Conservation (phyloP, 2,329 filamentous ascomycete genomes). For the Eutypella sp. region DNA sequence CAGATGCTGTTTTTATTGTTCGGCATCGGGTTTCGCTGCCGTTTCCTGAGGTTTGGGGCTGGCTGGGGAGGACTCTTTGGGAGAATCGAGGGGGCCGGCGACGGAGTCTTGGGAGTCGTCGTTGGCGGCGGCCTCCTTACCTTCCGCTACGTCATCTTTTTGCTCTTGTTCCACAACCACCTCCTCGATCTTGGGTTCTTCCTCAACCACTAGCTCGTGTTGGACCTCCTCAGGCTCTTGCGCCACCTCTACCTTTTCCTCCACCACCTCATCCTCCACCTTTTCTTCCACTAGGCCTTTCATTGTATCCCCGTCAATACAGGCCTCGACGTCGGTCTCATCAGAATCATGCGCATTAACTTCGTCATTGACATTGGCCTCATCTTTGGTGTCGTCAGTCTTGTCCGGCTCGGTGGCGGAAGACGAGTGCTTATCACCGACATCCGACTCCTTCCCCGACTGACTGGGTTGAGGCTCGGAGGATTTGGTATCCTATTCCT, state of each 20-base stretch:
- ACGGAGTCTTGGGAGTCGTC: neutral
- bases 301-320: neutral
- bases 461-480: slow-evolving; percentile 3
- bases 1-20: neutral
- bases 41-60: neutral
- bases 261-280: neutral
- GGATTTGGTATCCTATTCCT: slow-evolving; percentile 35
- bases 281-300: neutral
- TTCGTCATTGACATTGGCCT: neutral
- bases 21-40: neutral
- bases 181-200: neutral
- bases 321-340: neutral
- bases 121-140: neutral
- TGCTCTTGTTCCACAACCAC: neutral
- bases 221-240: too few species aligned
- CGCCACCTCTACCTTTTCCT: too few species aligned
- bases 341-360: neutral
- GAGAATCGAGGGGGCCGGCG: neutral
- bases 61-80: neutral
- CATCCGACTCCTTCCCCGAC: slow-evolving; percentile 1
- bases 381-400: neutral
- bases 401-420: slow-evolving; percentile 3
- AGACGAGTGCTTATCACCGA: slow-evolving; percentile 1
- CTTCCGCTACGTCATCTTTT: neutral
- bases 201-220: neutral